These are phyloP conservation scores for Paraphoma sp. DNA, from an alignment of 2,329 filamentous ascomycete genomes.

Conservation along the genomic window DNA sequence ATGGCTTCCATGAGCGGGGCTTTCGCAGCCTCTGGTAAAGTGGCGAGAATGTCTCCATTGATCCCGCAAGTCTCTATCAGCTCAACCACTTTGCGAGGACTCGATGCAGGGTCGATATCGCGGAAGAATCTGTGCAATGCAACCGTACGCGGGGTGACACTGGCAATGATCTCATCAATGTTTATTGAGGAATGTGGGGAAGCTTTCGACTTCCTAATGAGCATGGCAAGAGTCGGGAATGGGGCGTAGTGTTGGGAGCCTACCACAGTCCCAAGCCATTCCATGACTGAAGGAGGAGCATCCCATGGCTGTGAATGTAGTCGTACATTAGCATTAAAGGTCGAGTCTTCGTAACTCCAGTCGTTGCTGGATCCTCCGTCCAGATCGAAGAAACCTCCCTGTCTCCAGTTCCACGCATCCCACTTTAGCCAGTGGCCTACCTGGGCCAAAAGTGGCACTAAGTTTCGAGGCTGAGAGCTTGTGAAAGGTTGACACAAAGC, in stretches of 20 bases:
- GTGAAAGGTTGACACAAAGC: conserved; percentile 61
- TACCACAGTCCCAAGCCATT: conserved; percentile 52
- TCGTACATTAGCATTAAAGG: conserved; percentile 31
- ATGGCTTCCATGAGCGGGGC: conserved; percentile 84
- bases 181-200: conserved; percentile 47
- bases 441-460: conserved; percentile 81
- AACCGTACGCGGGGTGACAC: conserved; percentile 61
- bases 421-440: conserved; percentile 84
- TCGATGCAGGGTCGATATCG: conserved; percentile 43
- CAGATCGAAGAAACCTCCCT: conserved; percentile 63
- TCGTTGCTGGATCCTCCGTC: conserved; percentile 63
- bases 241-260: conserved; percentile 36
- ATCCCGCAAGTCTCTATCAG: conserved; percentile 75
- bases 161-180: conserved; percentile 42
- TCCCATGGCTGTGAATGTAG: conserved; percentile 45
- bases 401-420: conserved; percentile 63
- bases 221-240: conserved; percentile 47
- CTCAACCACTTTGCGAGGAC: conserved; percentile 71
- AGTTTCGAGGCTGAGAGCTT: conserved; percentile 53
- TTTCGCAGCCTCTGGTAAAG: conserved; percentile 83
- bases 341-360: conserved; percentile 64
- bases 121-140: conserved; percentile 74
- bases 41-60: conserved; percentile 72
- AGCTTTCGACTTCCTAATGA: conserved; percentile 45
- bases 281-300: conserved; percentile 65